These are phyloP conservation scores for Calonectria leucothoes DNA, from an alignment of 2,329 filamentous ascomycete species.

Conservation along the genomic window DNA sequence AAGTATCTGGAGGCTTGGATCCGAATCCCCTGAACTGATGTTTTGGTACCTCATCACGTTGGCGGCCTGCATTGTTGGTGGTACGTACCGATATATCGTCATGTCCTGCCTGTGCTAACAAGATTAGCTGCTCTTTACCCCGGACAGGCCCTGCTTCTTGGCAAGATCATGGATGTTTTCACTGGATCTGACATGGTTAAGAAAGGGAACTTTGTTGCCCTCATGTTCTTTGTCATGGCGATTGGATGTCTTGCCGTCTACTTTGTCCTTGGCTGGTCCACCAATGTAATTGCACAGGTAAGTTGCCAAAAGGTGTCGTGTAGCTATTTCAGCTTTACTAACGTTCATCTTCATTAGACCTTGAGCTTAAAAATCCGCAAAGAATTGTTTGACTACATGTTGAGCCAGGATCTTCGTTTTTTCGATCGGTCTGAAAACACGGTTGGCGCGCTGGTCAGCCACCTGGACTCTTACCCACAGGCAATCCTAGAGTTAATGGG, in stretches of 20 bases:
- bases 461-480: slow-evolving; percentile 49
- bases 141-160: slow-evolving; percentile 54
- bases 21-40: slow-evolving; percentile 6
- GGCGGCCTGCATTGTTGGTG: neutral
- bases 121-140: slow-evolving; percentile 48
- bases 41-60: slow-evolving; percentile 6
- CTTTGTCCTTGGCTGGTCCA: slow-evolving; percentile 47
- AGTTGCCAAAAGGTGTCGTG: slow-evolving; percentile 41
- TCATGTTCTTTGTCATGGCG: slow-evolving; percentile 65
- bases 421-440: slow-evolving; percentile 54
- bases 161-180: slow-evolving; percentile 54
- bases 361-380: slow-evolving; percentile 45
- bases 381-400: slow-evolving; percentile 39
- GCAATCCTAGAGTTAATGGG: slow-evolving; percentile 54
- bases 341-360: slow-evolving; percentile 9
- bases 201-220: slow-evolving; percentile 61
- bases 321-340: neutral
- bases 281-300: slow-evolving; percentile 43
- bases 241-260: slow-evolving; percentile 56
- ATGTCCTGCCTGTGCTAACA: neutral
- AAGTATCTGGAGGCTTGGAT: slow-evolving; percentile 7
- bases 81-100: neutral
- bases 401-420: slow-evolving; percentile 52
- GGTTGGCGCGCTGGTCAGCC: slow-evolving; percentile 47
- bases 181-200: slow-evolving; percentile 44